These are phyloP conservation scores for Penicillium maclennaniae DNA, from an alignment of 495 filamentous ascomycete species.

Conservation along the genomic window DNA sequence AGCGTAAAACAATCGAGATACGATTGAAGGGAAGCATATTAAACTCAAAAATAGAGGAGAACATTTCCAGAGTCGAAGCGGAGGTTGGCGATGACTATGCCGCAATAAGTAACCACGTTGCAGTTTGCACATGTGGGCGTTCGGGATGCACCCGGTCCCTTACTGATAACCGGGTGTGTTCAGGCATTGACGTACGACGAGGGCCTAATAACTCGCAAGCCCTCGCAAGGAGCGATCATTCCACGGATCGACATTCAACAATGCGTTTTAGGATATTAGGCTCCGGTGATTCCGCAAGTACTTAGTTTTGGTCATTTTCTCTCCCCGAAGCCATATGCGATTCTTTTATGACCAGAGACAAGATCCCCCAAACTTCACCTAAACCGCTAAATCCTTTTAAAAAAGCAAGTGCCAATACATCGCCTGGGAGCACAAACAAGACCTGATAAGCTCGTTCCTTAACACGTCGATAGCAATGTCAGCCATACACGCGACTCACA, in stretches of 20 bases:
- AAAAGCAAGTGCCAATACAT: neutral
- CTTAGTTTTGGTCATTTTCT: neutral
- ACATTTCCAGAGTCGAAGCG: neutral
- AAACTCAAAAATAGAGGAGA: neutral
- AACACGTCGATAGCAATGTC: neutral
- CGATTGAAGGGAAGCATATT: neutral
- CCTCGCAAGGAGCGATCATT: neutral
- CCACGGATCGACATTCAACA: neutral
- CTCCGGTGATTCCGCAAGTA: neutral
- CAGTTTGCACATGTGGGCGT: neutral
- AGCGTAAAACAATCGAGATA: neutral
- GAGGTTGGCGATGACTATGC: neutral
- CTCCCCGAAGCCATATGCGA: neutral
- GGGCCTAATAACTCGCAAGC: constrained; percentile 7
- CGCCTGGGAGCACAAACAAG: neutral
- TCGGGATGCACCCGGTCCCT: constrained; percentile 15
- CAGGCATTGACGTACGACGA: constrained; percentile 19
- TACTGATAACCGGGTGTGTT: constrained; percentile 12
- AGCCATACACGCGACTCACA: neutral
- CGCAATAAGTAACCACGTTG: neutral
- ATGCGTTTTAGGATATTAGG: neutral
- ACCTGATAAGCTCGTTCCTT: neutral
- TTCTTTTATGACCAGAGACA: neutral
- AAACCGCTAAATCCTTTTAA: neutral
- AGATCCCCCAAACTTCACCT: neutral